phyloP scores from a whole-genome alignment of 257 asterid species.

The Asclepias syriaca region DNA sequence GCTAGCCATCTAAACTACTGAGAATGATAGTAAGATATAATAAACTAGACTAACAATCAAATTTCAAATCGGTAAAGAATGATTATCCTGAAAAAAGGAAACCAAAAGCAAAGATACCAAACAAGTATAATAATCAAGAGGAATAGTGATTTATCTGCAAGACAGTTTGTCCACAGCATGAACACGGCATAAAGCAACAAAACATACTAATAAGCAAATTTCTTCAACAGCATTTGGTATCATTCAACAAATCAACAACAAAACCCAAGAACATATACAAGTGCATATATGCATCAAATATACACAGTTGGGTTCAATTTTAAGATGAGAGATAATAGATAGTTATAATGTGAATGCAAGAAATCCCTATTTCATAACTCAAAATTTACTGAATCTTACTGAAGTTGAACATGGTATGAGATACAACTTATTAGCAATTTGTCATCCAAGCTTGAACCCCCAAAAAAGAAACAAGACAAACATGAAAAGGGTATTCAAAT shows the following conservation, averaged over 20 bases:
- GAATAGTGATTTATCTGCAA: not conserved
- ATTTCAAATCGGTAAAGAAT: not conserved
- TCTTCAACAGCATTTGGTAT: not conserved
- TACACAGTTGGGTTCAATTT: not conserved
- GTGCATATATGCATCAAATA: not conserved
- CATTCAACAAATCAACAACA: not conserved
- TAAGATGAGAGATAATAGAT: not conserved
- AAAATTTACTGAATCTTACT: not conserved
- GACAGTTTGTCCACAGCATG: not conserved
- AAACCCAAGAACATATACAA: not conserved
- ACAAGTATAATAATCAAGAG: not conserved
- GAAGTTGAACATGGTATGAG: not conserved
- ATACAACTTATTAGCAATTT: not conserved
- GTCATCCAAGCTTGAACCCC: not conserved
- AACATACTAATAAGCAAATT: not conserved
- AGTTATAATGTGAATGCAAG: slow-evolving; percentile 6
- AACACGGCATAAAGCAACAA: not conserved
- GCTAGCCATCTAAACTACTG: not conserved
- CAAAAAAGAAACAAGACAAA: not conserved
- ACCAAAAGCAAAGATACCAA: not conserved
- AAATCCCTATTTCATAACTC: not conserved
- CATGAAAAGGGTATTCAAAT: not conserved
- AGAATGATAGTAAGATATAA: not conserved
- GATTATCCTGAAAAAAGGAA: not conserved
- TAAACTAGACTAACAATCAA: not conserved